phyloP scores from a whole-genome alignment of 2,329 filamentous ascomycete species.

The Aspergillus vadensis region DNA sequence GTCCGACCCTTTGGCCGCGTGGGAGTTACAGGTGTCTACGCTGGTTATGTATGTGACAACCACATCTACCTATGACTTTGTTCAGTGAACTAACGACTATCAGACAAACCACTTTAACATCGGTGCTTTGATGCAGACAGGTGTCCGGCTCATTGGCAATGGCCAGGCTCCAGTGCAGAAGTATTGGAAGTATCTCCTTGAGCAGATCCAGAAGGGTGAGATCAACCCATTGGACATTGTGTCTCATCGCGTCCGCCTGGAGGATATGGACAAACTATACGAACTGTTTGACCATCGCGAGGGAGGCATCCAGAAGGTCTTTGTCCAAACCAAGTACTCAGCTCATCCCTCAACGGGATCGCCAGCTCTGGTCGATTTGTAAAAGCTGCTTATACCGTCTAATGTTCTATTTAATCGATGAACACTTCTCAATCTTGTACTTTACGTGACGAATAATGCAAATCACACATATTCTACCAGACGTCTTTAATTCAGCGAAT shows the following conservation, averaged over 20 bases:
- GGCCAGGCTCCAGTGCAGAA: constrained; percentile 74
- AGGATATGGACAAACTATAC: constrained; percentile 71
- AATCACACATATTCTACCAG: neutral
- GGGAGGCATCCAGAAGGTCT: constrained; percentile 79
- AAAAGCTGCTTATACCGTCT: neutral
- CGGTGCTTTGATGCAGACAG: constrained; percentile 80
- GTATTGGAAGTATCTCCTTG: constrained; percentile 79
- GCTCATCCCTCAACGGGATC: constrained; percentile 52
- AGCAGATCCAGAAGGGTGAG: constrained; percentile 65
- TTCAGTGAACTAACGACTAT: constrained; percentile 3
- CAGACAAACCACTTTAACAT: constrained; percentile 81
- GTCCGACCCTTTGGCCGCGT: constrained; percentile 64
- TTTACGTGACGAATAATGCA: neutral
- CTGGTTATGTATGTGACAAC: constrained; percentile 55
- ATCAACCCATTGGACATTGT: constrained; percentile 80
- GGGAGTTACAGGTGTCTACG: constrained; percentile 74
- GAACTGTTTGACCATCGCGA: constrained; percentile 58
- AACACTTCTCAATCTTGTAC: neutral
- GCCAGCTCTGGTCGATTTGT: constrained; percentile 52
- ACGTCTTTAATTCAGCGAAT: neutral
- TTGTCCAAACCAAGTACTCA: constrained; percentile 62
- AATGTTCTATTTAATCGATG: neutral
- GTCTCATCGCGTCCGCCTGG: constrained; percentile 72
- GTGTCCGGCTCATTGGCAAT: constrained; percentile 74
- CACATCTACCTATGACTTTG: neutral